Evolutionary conservation across 2,329 filamentous ascomycete species (phyloP).

Genomic region (Neofusicoccum laricinum): DNA sequence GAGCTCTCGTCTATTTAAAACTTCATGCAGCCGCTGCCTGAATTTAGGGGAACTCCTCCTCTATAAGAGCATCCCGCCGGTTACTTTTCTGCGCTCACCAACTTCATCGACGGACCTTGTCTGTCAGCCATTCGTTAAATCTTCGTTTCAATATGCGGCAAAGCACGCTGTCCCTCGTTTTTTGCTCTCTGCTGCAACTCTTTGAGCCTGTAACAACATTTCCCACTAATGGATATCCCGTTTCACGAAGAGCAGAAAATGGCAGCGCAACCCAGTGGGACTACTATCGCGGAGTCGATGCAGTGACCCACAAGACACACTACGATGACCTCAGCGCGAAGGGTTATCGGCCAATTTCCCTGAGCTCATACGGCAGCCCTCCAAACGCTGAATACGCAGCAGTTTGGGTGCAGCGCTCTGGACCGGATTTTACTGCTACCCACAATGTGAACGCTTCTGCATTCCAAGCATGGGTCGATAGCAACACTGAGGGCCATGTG

Average conservation of each 20-base stretch:
- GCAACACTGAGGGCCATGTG: no score
- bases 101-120: not conserved
- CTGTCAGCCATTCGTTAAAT: not conserved
- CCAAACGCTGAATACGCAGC: constrained; percentile 22
- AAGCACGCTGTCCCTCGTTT: not conserved
- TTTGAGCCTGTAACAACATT: not conserved
- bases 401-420: constrained; percentile 22
- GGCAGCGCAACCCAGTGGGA: not conserved
- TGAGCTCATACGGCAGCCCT: constrained; percentile 21
- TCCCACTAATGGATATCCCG: not conserved
- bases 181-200: not conserved
- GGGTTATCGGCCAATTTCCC: constrained; percentile 21
- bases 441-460: constrained; percentile 19
- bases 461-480: constrained; percentile 22
- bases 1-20: not conserved
- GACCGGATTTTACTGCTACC: constrained; percentile 21
- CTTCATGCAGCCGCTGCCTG: not conserved
- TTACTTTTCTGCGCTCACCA: not conserved
- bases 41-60: not conserved
- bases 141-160: not conserved
- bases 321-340: constrained; percentile 18
- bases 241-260: not conserved
- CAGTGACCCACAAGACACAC: not conserved
- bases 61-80: not conserved
- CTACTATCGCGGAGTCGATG: not conserved